Base-by-base conservation (phyloP, 345 rosid species). In the Cardamine chenopodiifolia region DNA sequence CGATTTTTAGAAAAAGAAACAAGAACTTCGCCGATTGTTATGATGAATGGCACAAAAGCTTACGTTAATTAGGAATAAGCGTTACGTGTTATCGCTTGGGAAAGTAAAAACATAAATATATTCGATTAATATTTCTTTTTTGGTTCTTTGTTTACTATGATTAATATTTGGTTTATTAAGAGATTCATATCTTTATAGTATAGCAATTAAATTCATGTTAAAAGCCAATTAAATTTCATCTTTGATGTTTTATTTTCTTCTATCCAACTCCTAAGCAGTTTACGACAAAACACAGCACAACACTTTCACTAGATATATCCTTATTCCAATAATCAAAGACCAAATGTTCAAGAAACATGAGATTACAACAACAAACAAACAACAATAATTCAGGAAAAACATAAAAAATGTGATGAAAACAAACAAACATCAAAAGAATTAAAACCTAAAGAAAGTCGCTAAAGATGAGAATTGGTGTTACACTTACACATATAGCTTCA, bases 11-110 rank as follows among this genome's bases (percentile, higher is more conserved):
- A 76, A 17, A 62, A 32, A 29, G 17, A 48, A 49, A 65, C 75
- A 76, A 44, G 50, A 77, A 71, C 47, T 71, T 77, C 80, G 80
- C 55, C 69, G 70, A 34, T 54, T 62, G 58, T 62, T 69, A 20
- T 76, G 79, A 53, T 69, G 50, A 75, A 76, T 69, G 70, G 70
- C 59, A 53, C 69, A 62, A 62, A 29, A 53, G 31, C 5, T 53
- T 40, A 70, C 52, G 48, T 63, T 76, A 14, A 69, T 45, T 62
- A 62, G 53, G 0, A 62, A 31, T 34, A 44, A 9, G 31, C 32
- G 53, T 69, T 69, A 76, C 65, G 59, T 66, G 72, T 47, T 14
- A 56, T 64, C 15, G 57, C 49, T 39, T 50, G 23, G 8, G 13
- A 17, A 10, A 31, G 20, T 29, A 19, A 25, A 17, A n/a, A 34